Conservation (phyloP, 2,329 filamentous ascomycete genomes). For the Sarocladium oryzae region DNA sequence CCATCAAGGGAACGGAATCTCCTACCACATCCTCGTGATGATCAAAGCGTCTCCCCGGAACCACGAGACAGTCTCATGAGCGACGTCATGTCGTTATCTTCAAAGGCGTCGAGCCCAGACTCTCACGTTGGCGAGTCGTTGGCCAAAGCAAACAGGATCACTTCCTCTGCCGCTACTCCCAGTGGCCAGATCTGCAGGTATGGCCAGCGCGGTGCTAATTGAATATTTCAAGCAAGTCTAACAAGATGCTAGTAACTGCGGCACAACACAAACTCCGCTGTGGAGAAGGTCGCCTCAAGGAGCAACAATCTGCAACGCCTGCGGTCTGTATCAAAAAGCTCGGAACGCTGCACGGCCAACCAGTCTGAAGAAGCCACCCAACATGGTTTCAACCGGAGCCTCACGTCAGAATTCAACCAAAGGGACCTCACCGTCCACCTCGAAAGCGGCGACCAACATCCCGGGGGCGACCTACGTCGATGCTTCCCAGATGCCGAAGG, state of each 20-base stretch:
- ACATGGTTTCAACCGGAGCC: slow-evolving; percentile 35
- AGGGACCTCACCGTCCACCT: slow-evolving; percentile 15
- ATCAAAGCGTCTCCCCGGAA: slow-evolving; percentile 19
- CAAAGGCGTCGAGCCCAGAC: slow-evolving; percentile 23
- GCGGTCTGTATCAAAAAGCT: slow-evolving; percentile 89
- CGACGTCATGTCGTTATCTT: slow-evolving; percentile 15
- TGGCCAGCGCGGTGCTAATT: slow-evolving; percentile 17
- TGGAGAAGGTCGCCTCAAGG: slow-evolving; percentile 93
- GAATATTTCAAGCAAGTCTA: slow-evolving; percentile 4
- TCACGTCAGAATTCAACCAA: slow-evolving; percentile 37
- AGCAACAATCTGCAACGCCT: slow-evolving; percentile 95
- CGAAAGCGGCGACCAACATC: slow-evolving; percentile 34
- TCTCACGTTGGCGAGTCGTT: slow-evolving; percentile 14
- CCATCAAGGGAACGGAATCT: background rate
- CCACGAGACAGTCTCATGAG: slow-evolving; percentile 20
- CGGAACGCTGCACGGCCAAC: slow-evolving; percentile 87
- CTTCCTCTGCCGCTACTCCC: slow-evolving; percentile 25
- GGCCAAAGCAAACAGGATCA: slow-evolving; percentile 12
- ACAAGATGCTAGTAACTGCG: slow-evolving; percentile 67
- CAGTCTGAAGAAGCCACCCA: slow-evolving; percentile 73
- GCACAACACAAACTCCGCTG: slow-evolving; percentile 85
- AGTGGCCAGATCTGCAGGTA: slow-evolving; percentile 68
- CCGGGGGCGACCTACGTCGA: slow-evolving; percentile 65
- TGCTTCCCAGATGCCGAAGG: slow-evolving; percentile 65
- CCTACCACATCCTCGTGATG: background rate